phyloP scores from a whole-genome alignment of 1,284 basidiomycete genomes.

The Chalciporus piperatoides region DNA sequence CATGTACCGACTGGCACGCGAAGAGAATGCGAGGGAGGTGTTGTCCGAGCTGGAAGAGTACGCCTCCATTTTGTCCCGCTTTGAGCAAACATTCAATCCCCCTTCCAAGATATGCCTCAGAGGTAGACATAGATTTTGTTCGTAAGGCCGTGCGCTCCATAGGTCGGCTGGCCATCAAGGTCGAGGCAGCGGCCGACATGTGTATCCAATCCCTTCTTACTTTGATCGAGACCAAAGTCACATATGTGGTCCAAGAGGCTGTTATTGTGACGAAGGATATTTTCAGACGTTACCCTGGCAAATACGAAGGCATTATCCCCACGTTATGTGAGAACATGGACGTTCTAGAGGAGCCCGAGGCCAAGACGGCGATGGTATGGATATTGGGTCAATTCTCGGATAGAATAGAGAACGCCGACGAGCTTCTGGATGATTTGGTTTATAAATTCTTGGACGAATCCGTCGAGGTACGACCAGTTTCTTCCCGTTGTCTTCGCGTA shows the following conservation, averaged over 20 bases:
- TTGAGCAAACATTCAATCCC: slow-evolving; percentile 5
- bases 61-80: slow-evolving; percentile 27
- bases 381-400: slow-evolving; percentile 97
- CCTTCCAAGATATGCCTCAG: slow-evolving; percentile 82
- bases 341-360: slow-evolving; percentile 90
- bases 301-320: slow-evolving; percentile 94
- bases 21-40: slow-evolving; percentile 89
- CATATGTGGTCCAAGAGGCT: slow-evolving; percentile 97
- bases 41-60: slow-evolving; percentile 94
- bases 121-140: slow-evolving; percentile 98
- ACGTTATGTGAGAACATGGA: slow-evolving; percentile 92
- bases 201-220: slow-evolving; percentile 88
- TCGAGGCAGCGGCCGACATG: slow-evolving; percentile 82
- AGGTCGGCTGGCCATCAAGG: slow-evolving; percentile 96
- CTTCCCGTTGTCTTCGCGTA: neutral
- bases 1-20: slow-evolving; percentile 92
- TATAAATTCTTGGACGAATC: slow-evolving; percentile 93
- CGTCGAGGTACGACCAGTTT: slow-evolving; percentile 61
- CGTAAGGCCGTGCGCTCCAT: slow-evolving; percentile 96
- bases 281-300: slow-evolving; percentile 95
- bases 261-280: slow-evolving; percentile 98
- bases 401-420: slow-evolving; percentile 94
- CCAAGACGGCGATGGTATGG: slow-evolving; percentile 98
- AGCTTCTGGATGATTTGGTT: slow-evolving; percentile 89
- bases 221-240: slow-evolving; percentile 91